phyloP scores from a whole-genome alignment of 2,329 filamentous ascomycete genomes.

The Aureobasidium sp. region DNA sequence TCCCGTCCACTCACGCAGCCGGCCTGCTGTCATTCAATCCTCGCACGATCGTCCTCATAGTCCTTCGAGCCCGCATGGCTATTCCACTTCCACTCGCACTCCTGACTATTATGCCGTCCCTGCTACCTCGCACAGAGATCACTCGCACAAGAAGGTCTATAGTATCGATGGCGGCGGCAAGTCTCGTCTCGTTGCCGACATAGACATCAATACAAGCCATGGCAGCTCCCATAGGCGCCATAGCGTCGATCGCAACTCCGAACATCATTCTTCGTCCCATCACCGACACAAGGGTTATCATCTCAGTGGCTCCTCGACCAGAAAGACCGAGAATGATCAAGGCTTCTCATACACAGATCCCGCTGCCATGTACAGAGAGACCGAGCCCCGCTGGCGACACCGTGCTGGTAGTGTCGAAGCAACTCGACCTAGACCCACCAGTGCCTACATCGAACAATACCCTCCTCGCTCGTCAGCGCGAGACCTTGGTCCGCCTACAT shows the following conservation, averaged over 20 bases:
- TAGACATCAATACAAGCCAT: slow-evolving; percentile 26
- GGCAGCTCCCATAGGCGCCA: slow-evolving; percentile 16
- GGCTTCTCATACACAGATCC: slow-evolving; percentile 41
- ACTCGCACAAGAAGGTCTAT: slow-evolving; percentile 43
- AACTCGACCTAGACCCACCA: slow-evolving; percentile 35
- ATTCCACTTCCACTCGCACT: slow-evolving; percentile 15
- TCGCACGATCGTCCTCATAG: slow-evolving; percentile 30
- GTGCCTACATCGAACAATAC: slow-evolving; percentile 29
- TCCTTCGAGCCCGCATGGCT: slow-evolving; percentile 29
- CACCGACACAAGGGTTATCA: slow-evolving; percentile 24
- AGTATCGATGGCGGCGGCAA: slow-evolving; percentile 36
- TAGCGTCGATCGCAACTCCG: slow-evolving; percentile 23
- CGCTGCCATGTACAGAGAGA: slow-evolving; percentile 42
- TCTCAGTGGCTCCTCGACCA: slow-evolving; percentile 18
- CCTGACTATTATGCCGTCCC: slow-evolving; percentile 32
- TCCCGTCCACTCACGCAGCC: slow-evolving; percentile 23
- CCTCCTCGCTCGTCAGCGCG: slow-evolving; percentile 24
- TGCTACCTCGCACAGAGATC: slow-evolving; percentile 24
- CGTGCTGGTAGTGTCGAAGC: slow-evolving; percentile 38
- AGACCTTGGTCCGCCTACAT: slow-evolving; percentile 50
- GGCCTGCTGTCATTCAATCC: slow-evolving; percentile 26
- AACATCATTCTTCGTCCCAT: slow-evolving; percentile 18
- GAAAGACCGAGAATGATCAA: slow-evolving; percentile 12
- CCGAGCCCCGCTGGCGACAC: slow-evolving; percentile 37
- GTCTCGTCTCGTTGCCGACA: slow-evolving; percentile 26